These are phyloP conservation scores for Galerina marginata DNA, from an alignment of 768 basidiomycete species.

Conservation along the genomic window DNA sequence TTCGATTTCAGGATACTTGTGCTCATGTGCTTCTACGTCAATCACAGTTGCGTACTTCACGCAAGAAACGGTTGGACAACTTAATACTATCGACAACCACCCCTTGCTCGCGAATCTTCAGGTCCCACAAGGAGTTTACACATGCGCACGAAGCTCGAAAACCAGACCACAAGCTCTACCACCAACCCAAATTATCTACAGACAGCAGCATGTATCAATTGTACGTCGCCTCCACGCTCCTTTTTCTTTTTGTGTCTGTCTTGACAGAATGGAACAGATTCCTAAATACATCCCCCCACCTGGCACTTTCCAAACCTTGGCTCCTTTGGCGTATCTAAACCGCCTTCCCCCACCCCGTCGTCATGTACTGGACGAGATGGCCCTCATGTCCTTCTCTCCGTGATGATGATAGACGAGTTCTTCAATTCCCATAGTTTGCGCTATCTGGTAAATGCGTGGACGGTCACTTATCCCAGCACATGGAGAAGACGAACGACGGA, in stretches of 20 bases:
- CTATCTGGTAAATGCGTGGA: too few relatives aligned
- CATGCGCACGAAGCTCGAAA: slow-evolving; percentile 64
- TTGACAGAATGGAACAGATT: too few relatives aligned
- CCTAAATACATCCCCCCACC: not conserved
- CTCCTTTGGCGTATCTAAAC: slow-evolving; percentile 69
- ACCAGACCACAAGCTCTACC: slow-evolving; percentile 22
- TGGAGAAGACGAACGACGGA: too few relatives aligned
- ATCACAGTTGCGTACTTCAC: slow-evolving; percentile 78
- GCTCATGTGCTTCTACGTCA: slow-evolving; percentile 6
- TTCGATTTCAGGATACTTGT: slow-evolving; percentile 6
- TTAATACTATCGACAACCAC: slow-evolving; percentile 65
- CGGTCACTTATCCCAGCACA: too few relatives aligned
- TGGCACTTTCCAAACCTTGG: slow-evolving; percentile 38
- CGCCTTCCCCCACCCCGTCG: slow-evolving; percentile 64
- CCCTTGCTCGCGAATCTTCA: slow-evolving; percentile 55
- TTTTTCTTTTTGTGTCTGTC: too few relatives aligned
- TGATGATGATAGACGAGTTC: not conserved
- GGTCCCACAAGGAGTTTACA: slow-evolving; percentile 67
- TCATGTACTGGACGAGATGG: slow-evolving; percentile 74
- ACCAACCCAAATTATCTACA: not conserved
- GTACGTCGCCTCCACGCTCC: too few relatives aligned
- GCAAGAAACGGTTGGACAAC: slow-evolving; percentile 58
- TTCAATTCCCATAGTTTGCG: not conserved
- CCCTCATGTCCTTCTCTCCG: slow-evolving; percentile 62
- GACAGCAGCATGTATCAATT: too few relatives aligned